Evolutionary conservation across 2,329 filamentous ascomycete species (phyloP).

Genomic region (Ophiocordyceps australis): DNA sequence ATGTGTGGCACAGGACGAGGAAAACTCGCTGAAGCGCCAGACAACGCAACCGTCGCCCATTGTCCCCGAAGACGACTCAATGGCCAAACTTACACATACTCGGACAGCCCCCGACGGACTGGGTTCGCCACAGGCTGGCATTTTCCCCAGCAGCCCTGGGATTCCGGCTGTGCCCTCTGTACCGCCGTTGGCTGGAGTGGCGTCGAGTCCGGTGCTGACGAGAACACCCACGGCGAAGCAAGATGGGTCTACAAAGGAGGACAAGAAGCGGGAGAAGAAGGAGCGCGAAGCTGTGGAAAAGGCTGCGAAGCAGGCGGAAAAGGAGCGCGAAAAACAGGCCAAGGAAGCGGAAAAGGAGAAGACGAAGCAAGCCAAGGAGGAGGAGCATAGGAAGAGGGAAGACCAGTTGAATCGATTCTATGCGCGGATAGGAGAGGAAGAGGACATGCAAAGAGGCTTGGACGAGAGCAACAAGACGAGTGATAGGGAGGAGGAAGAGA

Average conservation of each 20-base stretch:
- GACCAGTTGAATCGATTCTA: slow-evolving; percentile 35
- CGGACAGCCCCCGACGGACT: slow-evolving; percentile 36
- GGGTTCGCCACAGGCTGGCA: slow-evolving; percentile 3
- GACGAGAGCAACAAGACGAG: slow-evolving; percentile 48
- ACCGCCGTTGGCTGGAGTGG: slow-evolving; percentile 1
- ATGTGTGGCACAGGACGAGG: slow-evolving; percentile 30
- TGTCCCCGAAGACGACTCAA: slow-evolving; percentile 27
- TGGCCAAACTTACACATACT: slow-evolving; percentile 45
- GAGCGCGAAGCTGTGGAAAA: slow-evolving; percentile 39
- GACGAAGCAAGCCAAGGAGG: slow-evolving; percentile 20
- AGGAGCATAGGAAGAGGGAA: slow-evolving; percentile 22
- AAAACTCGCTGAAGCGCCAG: slow-evolving; percentile 29
- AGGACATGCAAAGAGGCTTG: slow-evolving; percentile 34
- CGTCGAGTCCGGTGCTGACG: slow-evolving; percentile 2
- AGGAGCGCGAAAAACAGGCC: slow-evolving; percentile 18
- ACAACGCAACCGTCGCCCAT: slow-evolving; percentile 27
- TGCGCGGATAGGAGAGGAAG: slow-evolving; percentile 31
- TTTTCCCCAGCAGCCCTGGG: background rate
- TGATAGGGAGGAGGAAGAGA: slow-evolving; percentile 27
- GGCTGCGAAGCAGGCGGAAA: slow-evolving; percentile 32
- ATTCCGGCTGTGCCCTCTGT: slow-evolving; percentile 5
- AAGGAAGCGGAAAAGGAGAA: slow-evolving; percentile 23
- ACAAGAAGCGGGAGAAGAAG: slow-evolving; percentile 50
- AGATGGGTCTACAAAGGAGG: slow-evolving; percentile 32
- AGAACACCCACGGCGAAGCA: slow-evolving; percentile 9